Percentiles rank a stretch among this genome's conserved stretches.
These are phyloP conservation scores for Penicillium canariense DNA, from an alignment of 495 filamentous ascomycete genomes.

Conservation along the genomic window DNA sequence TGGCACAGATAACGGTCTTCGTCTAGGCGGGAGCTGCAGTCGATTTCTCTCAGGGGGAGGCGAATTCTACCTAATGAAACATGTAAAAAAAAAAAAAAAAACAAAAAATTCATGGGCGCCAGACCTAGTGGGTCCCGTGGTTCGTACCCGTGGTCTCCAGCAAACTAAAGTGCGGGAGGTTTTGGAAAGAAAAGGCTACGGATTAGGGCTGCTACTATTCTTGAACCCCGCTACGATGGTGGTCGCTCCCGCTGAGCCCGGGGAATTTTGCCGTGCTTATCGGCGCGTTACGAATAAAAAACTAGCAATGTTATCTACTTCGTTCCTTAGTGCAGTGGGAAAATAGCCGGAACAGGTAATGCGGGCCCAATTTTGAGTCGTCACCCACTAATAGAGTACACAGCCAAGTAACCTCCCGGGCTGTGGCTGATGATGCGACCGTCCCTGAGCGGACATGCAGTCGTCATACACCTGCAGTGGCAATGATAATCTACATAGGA, in stretches of 20 bases:
- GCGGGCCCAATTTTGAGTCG: slow-evolving; percentile 9
- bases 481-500: too few species aligned
- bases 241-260: background rate
- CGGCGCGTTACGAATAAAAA: slow-evolving; percentile 8
- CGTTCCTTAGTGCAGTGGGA: background rate
- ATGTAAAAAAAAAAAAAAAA: background rate
- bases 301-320: background rate
- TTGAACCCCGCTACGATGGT: background rate
- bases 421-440: slow-evolving; percentile 10
- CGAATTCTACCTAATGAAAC: background rate
- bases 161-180: slow-evolving; percentile 14
- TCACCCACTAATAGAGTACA: slow-evolving; percentile 12
- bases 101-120: background rate
- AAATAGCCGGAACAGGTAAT: background rate
- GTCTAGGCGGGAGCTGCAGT: background rate
- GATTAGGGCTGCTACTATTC: background rate
- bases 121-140: slow-evolving; percentile 22
- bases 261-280: slow-evolving; percentile 4
- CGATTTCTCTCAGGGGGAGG: background rate
- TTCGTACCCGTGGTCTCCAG: slow-evolving; percentile 15
- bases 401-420: slow-evolving; percentile 7
- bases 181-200: background rate
- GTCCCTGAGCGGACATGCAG: slow-evolving; percentile 2
- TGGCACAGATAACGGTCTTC: slow-evolving; percentile 7
- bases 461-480: background rate